These are phyloP conservation scores for Sonneratia alba DNA, from an alignment of 345 rosid species.

Conservation along the genomic window DNA sequence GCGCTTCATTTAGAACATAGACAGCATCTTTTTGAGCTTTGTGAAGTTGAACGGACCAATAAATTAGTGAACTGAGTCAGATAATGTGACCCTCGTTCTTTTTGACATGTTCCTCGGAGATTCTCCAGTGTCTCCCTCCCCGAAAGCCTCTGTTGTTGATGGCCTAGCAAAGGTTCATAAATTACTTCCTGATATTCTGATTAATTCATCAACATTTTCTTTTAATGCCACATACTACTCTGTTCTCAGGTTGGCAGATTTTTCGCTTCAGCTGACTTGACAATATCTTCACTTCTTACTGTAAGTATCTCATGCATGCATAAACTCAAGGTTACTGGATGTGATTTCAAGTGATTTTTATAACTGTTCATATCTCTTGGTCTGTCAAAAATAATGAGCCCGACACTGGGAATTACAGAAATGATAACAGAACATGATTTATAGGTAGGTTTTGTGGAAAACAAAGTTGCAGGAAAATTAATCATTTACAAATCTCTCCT, in stretches of 20 bases:
- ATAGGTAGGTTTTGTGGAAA: background rate
- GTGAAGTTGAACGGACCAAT: background rate
- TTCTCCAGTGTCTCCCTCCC: slow-evolving; percentile 70
- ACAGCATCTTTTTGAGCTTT: background rate
- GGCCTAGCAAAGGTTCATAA: slow-evolving; percentile 37
- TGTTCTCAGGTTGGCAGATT: background rate
- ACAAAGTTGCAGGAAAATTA: background rate
- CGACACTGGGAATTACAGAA: background rate
- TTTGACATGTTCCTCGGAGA: slow-evolving; percentile 72
- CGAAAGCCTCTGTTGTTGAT: slow-evolving; percentile 52
- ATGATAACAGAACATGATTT: background rate
- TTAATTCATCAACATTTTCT: background rate
- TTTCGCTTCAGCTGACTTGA: background rate
- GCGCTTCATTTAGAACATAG: slow-evolving; percentile 13
- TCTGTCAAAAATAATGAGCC: background rate
- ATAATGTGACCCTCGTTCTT: slow-evolving; percentile 45
- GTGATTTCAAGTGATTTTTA: no score
- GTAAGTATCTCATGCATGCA: background rate
- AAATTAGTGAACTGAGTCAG: slow-evolving; percentile 31
- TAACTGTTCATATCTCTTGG: background rate
- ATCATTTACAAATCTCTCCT: slow-evolving; percentile 19
- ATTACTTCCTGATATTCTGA: slow-evolving; percentile 15
- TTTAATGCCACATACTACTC: no score
- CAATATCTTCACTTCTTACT: background rate
- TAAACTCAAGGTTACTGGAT: no score